Evolutionary conservation across 768 basidiomycete genomes (phyloP), one percentile per base, ranked within the genome.

Genomic region (Tricholoma sp.): DNA sequence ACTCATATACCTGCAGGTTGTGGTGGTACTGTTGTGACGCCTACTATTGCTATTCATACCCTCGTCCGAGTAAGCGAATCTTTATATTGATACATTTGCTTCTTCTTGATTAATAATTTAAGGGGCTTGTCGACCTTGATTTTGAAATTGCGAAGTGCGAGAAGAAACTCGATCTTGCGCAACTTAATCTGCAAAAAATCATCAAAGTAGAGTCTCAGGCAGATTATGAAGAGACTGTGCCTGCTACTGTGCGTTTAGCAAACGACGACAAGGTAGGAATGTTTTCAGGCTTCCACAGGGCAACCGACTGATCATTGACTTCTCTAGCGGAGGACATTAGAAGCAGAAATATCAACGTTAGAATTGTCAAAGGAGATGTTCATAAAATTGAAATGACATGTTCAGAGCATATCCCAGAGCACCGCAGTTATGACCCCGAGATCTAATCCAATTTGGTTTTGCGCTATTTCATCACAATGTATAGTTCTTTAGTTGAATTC

Each of bases 41-140:
- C 89, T 6, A 85, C 86, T 2, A 74, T 93, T 33, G 82, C 85
- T 18, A 81, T 93, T 0, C 84, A 95, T 68, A 80, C 94, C 2
- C 87, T 95, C 57, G 94, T 99, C 36, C 80, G 88, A 73, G 94
- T 94, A 66, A 52, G 84, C 68, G 12, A 33, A 29, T 17, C 42
- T 55, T 29, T 17, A 1, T 10, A 24, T 31, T 15, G 2, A 32
- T 49, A 4, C 29, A 3, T 31, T 8, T n/a, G 4, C 10, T 32
- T 4, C 11, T 31, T 11, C 6, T 13, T 32, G 29, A 49, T 31
- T 13, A 7, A 17, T 2, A 32, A 31, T n/a, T 31, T 7, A 62
- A 97, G 94, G 94, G 95, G 24, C 84, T 95, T 41, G 86, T 99
- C 15, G 89, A 98, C 71, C 74, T 96, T 6, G 86, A 92, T 47